A percentile compares a stretch with the other conserved stretches of the same genome.
These are phyloP conservation scores for Pseudogymnoascus sp. DNA, from an alignment of 2,329 filamentous ascomycete genomes.

Conservation along the genomic window DNA sequence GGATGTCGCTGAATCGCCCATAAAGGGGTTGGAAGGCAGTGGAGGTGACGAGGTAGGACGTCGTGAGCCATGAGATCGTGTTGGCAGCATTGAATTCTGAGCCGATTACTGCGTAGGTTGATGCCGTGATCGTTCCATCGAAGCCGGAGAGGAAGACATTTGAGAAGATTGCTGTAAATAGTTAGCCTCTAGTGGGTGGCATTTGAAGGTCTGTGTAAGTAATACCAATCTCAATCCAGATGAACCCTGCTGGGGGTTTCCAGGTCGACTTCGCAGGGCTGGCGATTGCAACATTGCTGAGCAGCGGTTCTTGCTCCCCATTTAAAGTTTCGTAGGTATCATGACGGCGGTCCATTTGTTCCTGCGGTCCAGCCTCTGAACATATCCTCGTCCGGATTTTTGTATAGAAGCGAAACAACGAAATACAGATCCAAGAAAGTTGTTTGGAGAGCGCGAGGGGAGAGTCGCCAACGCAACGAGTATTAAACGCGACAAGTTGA, in stretches of 20 bases:
- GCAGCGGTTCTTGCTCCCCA: background rate
- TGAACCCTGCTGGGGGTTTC: constrained; percentile 43
- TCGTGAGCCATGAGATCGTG: constrained; percentile 66
- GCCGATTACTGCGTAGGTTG: constrained; percentile 64
- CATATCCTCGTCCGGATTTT: background rate
- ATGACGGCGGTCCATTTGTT: background rate
- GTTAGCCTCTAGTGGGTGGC: constrained; percentile 4
- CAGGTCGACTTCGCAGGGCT: constrained; percentile 25
- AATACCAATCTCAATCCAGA: constrained; percentile 46
- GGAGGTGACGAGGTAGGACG: constrained; percentile 61
- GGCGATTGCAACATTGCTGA: constrained; percentile 2
- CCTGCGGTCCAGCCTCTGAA: background rate
- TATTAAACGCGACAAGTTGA: background rate
- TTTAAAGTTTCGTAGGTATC: background rate
- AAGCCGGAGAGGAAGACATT: constrained; percentile 60
- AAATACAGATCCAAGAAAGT: background rate
- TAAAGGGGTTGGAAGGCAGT: constrained; percentile 67
- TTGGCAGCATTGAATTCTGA: constrained; percentile 67
- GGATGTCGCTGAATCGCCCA: constrained; percentile 60
- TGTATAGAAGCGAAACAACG: background rate
- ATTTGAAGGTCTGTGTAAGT: constrained; percentile 2
- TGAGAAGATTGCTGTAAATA: constrained; percentile 43
- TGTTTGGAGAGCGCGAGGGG: background rate
- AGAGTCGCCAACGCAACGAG: background rate
- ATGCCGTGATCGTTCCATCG: constrained; percentile 64